Conservation (phyloP, 805 yeast species). For the Tetrapisispora pingtungensis region DNA sequence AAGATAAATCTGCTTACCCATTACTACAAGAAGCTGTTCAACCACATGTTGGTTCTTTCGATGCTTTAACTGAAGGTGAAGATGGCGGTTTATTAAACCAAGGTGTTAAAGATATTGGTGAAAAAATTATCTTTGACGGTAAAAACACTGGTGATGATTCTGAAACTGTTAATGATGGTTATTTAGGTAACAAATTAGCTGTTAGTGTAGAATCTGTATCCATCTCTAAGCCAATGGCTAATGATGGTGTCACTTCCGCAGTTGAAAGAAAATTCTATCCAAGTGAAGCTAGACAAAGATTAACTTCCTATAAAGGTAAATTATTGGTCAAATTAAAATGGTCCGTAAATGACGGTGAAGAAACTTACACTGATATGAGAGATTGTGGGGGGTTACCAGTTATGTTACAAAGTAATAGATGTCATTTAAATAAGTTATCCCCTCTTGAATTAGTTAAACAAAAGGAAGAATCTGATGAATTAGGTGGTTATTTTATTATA, state of each 20-base stretch:
- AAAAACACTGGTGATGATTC: conserved; percentile 12
- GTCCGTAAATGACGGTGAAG: conserved; percentile 84
- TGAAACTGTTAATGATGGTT: conserved; percentile 35
- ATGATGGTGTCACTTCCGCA: conserved; percentile 51
- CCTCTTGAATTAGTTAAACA: conserved; percentile 70
- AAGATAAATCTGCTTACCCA: conserved; percentile 74
- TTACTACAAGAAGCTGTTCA: conserved; percentile 78
- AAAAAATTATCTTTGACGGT: conserved; percentile 76
- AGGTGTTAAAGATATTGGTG: conserved; percentile 83
- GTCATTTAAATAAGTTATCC: conserved; percentile 76
- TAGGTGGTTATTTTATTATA: conserved; percentile 93
- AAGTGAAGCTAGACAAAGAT: conserved; percentile 81
- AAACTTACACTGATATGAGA: conserved; percentile 59
- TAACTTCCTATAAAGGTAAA: conserved; percentile 71
- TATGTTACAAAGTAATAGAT: conserved; percentile 84
- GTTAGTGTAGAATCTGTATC: conserved; percentile 86
- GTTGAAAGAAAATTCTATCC: conserved; percentile 74
- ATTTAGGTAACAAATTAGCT: conserved; percentile 75
- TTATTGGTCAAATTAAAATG: conserved; percentile 71
- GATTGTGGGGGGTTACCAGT: conserved; percentile 88
- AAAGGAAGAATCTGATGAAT: conserved; percentile 88
- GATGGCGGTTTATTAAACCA: conserved; percentile 76
- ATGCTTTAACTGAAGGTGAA: conserved; percentile 85
- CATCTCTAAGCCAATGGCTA: conserved; percentile 62
- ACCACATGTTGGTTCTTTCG: conserved; percentile 94